Conservation (phyloP, 2,329 filamentous ascomycete species). For the Paraconiothyrium sp. region DNA sequence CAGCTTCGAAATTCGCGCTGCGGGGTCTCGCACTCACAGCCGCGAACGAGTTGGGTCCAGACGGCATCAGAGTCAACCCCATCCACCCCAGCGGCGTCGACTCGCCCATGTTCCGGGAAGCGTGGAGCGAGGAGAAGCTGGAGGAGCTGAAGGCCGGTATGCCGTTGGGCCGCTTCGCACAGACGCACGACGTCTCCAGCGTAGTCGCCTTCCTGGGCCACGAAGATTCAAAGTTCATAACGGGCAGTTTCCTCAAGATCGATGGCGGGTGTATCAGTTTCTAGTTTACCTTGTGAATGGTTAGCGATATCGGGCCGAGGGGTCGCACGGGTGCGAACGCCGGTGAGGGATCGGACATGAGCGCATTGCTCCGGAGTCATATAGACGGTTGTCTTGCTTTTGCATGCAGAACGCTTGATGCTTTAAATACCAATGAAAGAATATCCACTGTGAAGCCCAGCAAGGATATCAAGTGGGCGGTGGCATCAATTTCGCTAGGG, state of each 20-base stretch:
- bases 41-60: conserved; percentile 49
- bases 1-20: conserved; percentile 50
- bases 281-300: conserved; percentile 22
- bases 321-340: conserved; percentile 8
- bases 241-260: conserved; percentile 47
- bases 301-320: background rate
- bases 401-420: background rate
- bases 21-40: conserved; percentile 52
- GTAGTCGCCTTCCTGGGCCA: conserved; percentile 52
- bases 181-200: conserved; percentile 51
- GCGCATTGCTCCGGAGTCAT: conserved; percentile 14
- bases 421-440: background rate
- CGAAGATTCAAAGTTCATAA: conserved; percentile 52
- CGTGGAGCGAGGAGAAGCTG: conserved; percentile 48
- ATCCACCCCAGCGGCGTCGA: conserved; percentile 53
- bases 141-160: conserved; percentile 44
- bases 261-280: conserved; percentile 44
- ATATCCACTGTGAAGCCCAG: conserved; percentile 6
- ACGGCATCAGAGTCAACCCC: conserved; percentile 53
- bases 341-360: background rate
- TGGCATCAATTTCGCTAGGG: conserved; percentile 12
- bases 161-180: conserved; percentile 49
- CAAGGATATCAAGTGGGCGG: background rate
- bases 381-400: conserved; percentile 14
- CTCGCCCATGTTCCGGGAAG: conserved; percentile 46